Conservation (phyloP, 768 basidiomycete species). For the Tulasnella sp. region DNA sequence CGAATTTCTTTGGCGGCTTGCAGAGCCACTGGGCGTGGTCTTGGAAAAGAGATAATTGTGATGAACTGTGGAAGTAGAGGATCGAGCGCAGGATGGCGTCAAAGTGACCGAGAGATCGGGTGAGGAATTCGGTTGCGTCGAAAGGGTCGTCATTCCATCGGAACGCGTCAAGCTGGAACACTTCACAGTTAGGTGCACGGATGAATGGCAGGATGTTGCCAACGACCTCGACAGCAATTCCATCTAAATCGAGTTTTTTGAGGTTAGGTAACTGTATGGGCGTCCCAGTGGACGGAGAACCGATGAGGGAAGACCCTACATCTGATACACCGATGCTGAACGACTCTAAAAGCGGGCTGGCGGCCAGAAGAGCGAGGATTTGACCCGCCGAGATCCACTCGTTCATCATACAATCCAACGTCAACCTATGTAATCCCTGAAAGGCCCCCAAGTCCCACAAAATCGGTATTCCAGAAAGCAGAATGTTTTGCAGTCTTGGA, state of each 20-base stretch:
- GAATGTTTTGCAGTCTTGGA: background rate
- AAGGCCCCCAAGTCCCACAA: background rate
- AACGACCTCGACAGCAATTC: background rate
- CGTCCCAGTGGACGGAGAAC: background rate
- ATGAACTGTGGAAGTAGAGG: background rate
- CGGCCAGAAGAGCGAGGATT: background rate
- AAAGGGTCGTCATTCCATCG: background rate
- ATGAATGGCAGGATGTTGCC: background rate
- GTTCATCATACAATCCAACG: background rate
- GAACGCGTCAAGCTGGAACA: background rate
- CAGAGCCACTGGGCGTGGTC: background rate
- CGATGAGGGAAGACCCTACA: too few relatives aligned
- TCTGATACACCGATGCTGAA: background rate
- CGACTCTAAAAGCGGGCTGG: background rate
- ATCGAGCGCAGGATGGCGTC: background rate
- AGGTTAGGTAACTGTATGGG: background rate
- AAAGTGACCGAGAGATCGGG: background rate
- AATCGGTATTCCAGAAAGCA: background rate
- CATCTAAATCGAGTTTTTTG: background rate
- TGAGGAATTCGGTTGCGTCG: background rate
- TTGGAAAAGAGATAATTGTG: background rate
- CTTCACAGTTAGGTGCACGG: background rate
- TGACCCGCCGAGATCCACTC: background rate
- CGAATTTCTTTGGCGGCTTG: background rate
- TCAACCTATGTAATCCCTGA: background rate